Evolutionary conservation across 495 filamentous ascomycete genomes (phyloP), one percentile per base, ranked within the genome.

Genomic region (Clavariopsis aquatica): DNA sequence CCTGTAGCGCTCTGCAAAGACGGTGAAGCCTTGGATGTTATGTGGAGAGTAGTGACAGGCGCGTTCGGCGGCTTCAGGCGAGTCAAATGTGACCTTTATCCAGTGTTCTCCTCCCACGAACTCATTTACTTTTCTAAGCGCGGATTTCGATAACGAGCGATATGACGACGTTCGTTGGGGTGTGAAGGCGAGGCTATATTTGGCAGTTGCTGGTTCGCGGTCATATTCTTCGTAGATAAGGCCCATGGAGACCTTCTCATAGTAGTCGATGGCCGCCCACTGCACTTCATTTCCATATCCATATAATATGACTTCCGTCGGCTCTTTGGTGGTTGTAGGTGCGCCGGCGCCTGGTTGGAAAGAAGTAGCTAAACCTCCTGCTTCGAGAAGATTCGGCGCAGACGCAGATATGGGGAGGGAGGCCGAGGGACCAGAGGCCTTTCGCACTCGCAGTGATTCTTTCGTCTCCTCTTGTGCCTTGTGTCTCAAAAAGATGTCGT

Each of bases 61-160:
- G 36, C 84, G 81, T 52, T 92, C 89, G 20, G 91, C 92, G 3
- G 91, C 87, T 61, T 87, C 83, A 31, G 84, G 81, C 6, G 89
- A 91, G 75, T 95, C 90, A 67, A 93, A 96, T 0, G 92, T 96
- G 54, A 96, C 82, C 71, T 96, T 96, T 68, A 96, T 90, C 92
- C 92, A 96, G 77, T 92, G 85, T 62, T 86, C 83, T 17, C 92
- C 92, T 57, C 90, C 87, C 22, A 86, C 85, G 64, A 88, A 89
- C 51, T 79, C 82, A 75, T 89, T 90, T 61, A 90, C 87, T 72
- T 91, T 89, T 57, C 79, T 80, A 65, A 89, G 85, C 67, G 93
- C 90, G 34, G 84, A 83, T 26, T 81, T 73, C 17, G 90, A 87
- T 19, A 95, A 73, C 6, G 83, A 79, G 36, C 80, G 79, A 41